phyloP scores from a whole-genome alignment of 257 asterid species.

The Solanum bulbocastanum region DNA sequence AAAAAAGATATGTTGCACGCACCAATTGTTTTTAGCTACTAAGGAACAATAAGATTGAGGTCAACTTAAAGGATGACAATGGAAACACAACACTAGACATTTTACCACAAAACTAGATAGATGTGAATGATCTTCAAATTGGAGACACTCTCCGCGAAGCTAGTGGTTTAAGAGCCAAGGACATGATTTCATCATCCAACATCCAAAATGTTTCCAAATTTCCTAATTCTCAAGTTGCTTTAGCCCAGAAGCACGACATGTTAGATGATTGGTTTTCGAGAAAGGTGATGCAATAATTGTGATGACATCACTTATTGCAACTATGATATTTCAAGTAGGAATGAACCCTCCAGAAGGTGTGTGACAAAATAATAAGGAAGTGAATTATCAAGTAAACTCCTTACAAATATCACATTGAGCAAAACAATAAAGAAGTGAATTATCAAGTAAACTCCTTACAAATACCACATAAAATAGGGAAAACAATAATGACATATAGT shows the following conservation, averaged over 20 bases:
- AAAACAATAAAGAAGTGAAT: neutral
- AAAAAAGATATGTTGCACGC: too few species aligned
- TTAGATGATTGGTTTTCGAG: neutral
- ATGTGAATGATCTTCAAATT: conserved; percentile 15
- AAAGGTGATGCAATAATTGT: conserved; percentile 13
- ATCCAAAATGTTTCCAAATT: neutral
- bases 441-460: neutral
- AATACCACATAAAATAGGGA: neutral
- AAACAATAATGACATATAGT: neutral
- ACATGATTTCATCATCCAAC: neutral
- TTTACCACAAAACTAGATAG: conserved; percentile 9
- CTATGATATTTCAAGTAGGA: conserved; percentile 20
- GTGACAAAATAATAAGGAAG: conserved; percentile 5
- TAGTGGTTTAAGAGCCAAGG: conserved; percentile 1
- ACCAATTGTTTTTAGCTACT: neutral
- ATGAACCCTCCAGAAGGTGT: conserved; percentile 18
- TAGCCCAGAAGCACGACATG: neutral
- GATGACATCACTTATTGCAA: conserved; percentile 16
- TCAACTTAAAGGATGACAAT: conserved; percentile 3
- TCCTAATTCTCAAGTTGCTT: neutral
- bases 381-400: neutral
- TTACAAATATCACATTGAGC: neutral
- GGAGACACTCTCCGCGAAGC: conserved; percentile 14
- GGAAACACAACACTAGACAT: conserved; percentile 27
- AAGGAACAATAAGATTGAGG: neutral